phyloP scores from a whole-genome alignment of 768 basidiomycete genomes.

The Rhizopogon vulgaris region DNA sequence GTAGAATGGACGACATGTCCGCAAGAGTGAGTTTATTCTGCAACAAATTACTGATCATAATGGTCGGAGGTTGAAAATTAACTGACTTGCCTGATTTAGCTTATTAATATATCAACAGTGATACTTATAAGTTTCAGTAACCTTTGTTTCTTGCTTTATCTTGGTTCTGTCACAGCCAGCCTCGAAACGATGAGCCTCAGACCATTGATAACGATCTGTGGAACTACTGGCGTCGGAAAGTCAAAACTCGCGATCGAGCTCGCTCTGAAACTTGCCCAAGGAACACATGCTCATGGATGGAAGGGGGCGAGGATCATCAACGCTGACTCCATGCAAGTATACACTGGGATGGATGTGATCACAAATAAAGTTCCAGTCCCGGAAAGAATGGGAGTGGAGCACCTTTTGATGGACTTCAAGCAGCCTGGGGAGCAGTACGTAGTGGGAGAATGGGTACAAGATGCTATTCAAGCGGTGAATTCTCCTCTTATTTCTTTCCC shows the following conservation, averaged over 20 bases:
- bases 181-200: constrained; percentile 30
- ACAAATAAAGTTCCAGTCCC: constrained; percentile 85
- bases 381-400: constrained; percentile 78
- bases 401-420: constrained; percentile 87
- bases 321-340: constrained; percentile 97
- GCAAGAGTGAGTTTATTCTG: background rate
- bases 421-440: constrained; percentile 82
- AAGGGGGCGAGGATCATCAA: constrained; percentile 77
- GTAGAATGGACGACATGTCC: constrained; percentile 31
- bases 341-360: constrained; percentile 83
- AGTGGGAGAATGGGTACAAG: constrained; percentile 82
- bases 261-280: constrained; percentile 51
- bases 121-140: too few species aligned
- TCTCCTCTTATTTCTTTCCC: background rate
- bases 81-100: background rate
- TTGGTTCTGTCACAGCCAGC: too few species aligned
- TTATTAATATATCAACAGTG: too few species aligned
- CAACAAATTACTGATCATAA: too few species aligned
- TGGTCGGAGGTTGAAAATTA: background rate
- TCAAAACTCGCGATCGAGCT: constrained; percentile 88
- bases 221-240: constrained; percentile 95
- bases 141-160: too few species aligned
- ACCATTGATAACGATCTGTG: constrained; percentile 81
- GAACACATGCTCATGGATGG: constrained; percentile 35
- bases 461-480: constrained; percentile 72